A percentile compares a stretch with the other conserved stretches of the same genome.
phyloP scores from a whole-genome alignment of 2,329 filamentous ascomycete genomes.

The Penicillium verrucosum region DNA sequence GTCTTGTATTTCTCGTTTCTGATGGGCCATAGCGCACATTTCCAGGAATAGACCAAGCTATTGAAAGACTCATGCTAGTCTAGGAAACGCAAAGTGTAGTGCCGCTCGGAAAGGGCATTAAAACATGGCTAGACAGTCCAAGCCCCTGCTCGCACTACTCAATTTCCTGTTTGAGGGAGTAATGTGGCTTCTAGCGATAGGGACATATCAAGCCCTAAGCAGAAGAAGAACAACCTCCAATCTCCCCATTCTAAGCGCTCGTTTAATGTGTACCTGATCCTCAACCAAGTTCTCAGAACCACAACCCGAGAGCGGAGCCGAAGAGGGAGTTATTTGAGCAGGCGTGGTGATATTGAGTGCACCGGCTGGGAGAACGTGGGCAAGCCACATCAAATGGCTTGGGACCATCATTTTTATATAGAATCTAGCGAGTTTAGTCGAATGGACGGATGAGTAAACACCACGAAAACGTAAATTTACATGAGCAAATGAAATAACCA shows the following conservation, averaged over 20 bases:
- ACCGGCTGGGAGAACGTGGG: not conserved
- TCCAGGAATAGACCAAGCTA: constrained; percentile 1
- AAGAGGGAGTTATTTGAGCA: not conserved
- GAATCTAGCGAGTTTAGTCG: not conserved
- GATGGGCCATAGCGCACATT: not conserved
- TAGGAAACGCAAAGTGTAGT: not conserved
- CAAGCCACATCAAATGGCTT: constrained; percentile 2
- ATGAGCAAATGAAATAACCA: not conserved
- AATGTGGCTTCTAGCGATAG: not conserved
- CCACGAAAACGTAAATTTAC: not conserved
- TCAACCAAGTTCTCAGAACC: not conserved
- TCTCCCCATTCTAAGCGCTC: not conserved
- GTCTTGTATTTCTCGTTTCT: not conserved
- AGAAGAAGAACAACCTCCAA: not conserved
- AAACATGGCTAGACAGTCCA: not conserved
- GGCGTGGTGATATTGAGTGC: not conserved
- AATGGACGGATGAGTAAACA: not conserved
- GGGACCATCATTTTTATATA: not conserved
- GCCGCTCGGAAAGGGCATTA: not conserved
- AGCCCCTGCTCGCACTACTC: not conserved
- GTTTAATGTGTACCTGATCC: not conserved
- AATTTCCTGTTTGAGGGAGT: not conserved
- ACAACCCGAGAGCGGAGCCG: not conserved
- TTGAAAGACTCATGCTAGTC: not conserved
- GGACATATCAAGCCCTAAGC: not conserved